Base-by-base conservation (phyloP, 208 protist species). In the Leishmania turanica region DNA sequence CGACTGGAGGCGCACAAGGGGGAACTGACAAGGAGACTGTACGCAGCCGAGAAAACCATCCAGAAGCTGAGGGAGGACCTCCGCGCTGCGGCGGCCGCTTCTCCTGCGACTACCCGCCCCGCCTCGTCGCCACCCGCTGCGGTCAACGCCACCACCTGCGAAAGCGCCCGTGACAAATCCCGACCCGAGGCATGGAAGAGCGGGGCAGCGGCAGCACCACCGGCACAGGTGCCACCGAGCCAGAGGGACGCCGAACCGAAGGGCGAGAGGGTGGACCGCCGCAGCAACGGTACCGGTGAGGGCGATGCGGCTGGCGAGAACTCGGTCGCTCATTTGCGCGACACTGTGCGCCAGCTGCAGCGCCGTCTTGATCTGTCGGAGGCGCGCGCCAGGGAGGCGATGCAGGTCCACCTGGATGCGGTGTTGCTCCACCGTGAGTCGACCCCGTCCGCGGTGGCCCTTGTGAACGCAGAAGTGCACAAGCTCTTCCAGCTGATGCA, bases 391-490 rank as follows among this genome's bases (percentile, higher is more conserved):
- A 53, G 68, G 49, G 66, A 75, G 69, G 79, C 80, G 2, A 62
- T 40, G 42, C 62, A 84, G 73, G 7, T 76, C 45, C 86, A 89
- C 42, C 64, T 87, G 40, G 75, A 81, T 62, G 77, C 84, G 1
- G 15, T 88, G 13, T 66, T 81, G 11, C 70, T 65, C 19, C 84
- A 65, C 62, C n/a, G 47, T 11, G 8, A 37, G 17, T 37, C 70
- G 4, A 51, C 68, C 3, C 53, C 80, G n/a, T 58, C 79, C 17
- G 42, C 79, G 0, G 68, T 64, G 64, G 34, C 76, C 6, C 62
- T 84, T n/a, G 80, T 91, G 45, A 90, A 94, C 69, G 65, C 75
- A 5, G 88, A 94, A 49, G 85, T 95, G 83, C 81, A 87, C 64
- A 65, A 81, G 56, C 79, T 94, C 11, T 88, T 95, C 24, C 64